These are phyloP conservation scores for Berkeleyomyces rouxiae DNA, from an alignment of 2,329 filamentous ascomycete species.

Conservation along the genomic window DNA sequence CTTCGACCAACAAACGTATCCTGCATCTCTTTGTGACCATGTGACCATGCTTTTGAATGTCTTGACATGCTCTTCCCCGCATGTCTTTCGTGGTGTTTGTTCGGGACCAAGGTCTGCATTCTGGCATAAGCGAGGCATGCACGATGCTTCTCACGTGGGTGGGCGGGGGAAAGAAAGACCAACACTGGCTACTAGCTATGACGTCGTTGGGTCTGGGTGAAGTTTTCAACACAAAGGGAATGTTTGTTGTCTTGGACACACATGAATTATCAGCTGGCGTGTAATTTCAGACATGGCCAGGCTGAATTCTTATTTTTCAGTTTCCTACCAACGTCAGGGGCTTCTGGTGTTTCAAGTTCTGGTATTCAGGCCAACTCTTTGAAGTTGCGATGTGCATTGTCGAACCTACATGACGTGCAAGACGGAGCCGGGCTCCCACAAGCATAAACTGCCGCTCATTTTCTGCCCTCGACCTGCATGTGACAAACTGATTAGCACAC, in stretches of 20 bases:
- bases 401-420: background rate
- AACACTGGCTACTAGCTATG: background rate
- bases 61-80: background rate
- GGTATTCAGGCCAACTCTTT: background rate
- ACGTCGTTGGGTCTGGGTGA: background rate
- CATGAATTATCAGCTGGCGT: background rate
- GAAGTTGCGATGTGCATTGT: background rate
- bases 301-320: background rate
- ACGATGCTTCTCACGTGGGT: background rate
- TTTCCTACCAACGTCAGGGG: background rate
- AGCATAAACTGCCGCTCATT: slow-evolving; percentile 17
- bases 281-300: background rate
- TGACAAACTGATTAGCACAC: background rate
- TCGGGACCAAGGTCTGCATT: background rate
- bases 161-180: background rate
- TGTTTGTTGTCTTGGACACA: background rate
- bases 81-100: too few species aligned
- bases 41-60: background rate
- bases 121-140: background rate
- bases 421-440: background rate
- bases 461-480: slow-evolving; percentile 26
- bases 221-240: background rate
- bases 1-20: slow-evolving; percentile 4
- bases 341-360: background rate
- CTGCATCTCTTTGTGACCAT: background rate